A percentile compares a stretch with the other conserved stretches of the same genome.
Evolutionary conservation across 2,329 filamentous ascomycete species (phyloP).

Genomic region (Fonsecaea pedrosoi): DNA sequence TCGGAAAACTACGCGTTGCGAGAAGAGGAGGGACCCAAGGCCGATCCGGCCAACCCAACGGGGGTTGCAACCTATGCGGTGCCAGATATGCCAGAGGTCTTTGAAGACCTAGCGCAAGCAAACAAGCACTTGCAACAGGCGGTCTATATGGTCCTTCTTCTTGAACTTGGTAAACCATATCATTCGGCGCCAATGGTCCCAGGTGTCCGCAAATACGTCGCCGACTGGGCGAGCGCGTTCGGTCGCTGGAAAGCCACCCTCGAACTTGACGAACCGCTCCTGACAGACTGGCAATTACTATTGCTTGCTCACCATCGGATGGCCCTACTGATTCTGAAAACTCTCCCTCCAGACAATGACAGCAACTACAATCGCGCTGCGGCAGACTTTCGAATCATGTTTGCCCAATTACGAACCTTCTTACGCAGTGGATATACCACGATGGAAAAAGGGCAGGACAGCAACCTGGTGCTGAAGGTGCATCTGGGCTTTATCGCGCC

Average conservation of each 20-base stretch:
- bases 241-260: constrained; percentile 28
- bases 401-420: constrained; percentile 32
- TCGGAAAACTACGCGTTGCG: constrained; percentile 25
- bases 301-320: constrained; percentile 32
- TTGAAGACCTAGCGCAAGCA: constrained; percentile 27
- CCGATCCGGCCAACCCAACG: not conserved
- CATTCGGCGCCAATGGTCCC: constrained; percentile 24
- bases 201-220: constrained; percentile 32
- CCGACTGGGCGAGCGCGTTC: constrained; percentile 30
- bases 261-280: constrained; percentile 23
- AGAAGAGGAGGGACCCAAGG: constrained; percentile 14
- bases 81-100: constrained; percentile 31
- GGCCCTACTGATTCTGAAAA: constrained; percentile 29
- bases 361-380: constrained; percentile 24
- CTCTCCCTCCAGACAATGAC: constrained; percentile 31
- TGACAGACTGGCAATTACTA: constrained; percentile 33
- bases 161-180: constrained; percentile 27
- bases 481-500: constrained; percentile 33
- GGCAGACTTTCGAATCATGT: constrained; percentile 34
- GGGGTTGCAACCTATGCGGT: constrained; percentile 21
- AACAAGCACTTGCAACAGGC: constrained; percentile 29
- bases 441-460: constrained; percentile 19
- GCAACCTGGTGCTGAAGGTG: constrained; percentile 21
- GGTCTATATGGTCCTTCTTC: constrained; percentile 29
- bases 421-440: constrained; percentile 26